These are phyloP conservation scores for Aphanoascus verrucosus DNA, from an alignment of 2,329 filamentous ascomycete genomes.

Conservation along the genomic window DNA sequence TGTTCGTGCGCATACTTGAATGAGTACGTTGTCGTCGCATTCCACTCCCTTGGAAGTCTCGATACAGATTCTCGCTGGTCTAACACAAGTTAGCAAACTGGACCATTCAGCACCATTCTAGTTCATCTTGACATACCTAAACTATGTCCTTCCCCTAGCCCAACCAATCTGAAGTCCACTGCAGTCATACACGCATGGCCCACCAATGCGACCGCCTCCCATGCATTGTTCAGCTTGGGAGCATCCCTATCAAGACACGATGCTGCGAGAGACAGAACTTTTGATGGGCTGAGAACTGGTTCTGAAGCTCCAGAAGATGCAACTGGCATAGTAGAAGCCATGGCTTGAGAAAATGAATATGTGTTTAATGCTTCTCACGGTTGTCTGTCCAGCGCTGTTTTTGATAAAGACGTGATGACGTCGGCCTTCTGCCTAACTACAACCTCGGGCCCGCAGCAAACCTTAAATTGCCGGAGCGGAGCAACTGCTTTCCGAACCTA, in stretches of 20 bases:
- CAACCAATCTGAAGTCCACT: constrained; percentile 68
- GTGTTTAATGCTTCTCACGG: background rate
- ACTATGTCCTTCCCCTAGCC: constrained; percentile 54
- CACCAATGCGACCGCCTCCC: constrained; percentile 75
- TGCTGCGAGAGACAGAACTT: constrained; percentile 20
- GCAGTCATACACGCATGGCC: constrained; percentile 72
- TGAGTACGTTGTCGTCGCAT: constrained; percentile 57
- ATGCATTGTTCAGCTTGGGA: constrained; percentile 39
- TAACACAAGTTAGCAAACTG: background rate
- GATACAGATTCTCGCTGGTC: constrained; percentile 23
- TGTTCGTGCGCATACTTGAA: constrained; percentile 83
- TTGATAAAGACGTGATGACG: background rate
- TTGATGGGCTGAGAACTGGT: background rate
- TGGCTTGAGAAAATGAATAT: background rate
- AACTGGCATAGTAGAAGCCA: background rate
- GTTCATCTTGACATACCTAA: background rate
- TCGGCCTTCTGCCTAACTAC: background rate
- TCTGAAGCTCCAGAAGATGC: background rate
- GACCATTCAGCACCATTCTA: background rate
- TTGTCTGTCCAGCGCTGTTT: background rate
- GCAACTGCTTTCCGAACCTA: too few relatives aligned
- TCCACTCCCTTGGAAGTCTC: constrained; percentile 67
- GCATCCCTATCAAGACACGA: constrained; percentile 24
- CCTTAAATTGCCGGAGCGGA: too few relatives aligned
- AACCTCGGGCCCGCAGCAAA: background rate